Evolutionary conservation across 2,329 filamentous ascomycete species (phyloP), one percentile per base, ranked within the genome.

Genomic region (Sordariomycetes sp.): DNA sequence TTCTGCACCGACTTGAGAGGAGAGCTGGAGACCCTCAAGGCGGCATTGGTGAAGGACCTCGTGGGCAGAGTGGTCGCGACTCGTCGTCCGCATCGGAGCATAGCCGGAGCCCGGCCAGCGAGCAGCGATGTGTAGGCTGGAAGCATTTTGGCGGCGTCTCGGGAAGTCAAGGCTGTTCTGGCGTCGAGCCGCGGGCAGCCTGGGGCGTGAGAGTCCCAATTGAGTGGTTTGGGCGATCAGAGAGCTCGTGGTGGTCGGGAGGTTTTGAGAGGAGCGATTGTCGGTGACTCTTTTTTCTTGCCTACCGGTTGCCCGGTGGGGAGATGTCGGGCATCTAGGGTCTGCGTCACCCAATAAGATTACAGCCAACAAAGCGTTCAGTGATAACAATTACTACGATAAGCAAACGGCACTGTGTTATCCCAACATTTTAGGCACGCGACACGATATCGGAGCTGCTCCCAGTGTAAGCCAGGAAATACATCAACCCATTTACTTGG

Each of bases 91-190:
- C 69, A 64, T 54, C 71, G 70, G 57, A 77, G 64, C 51, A 75
- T 54, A 48, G 68, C 63, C 57, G 72, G 71, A 50, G 71, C 69
- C 52, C 72, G 68, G 51, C 70, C 69, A 48, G 71, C 70, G 57
- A 75, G 54, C 45, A 51, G 46, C 38, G 55, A 52, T 9, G 33
- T 34, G 31, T 34, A 23, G 18, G 28, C 17, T 17, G 30, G 26
- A 23, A 41, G 46, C 42, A 45, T 45, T n/a, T n/a, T n/a, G 43
- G 44, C 46, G 46, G n/a, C n/a, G n/a, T n/a, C n/a, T n/a, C n/a
- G n/a, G n/a, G 46, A 42, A 46, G 42, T 41, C 12, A n/a, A 14
- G 25, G n/a, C 25, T 28, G 25, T 28, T 11, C 25, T 28, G 25
- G 25, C 25, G 42, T 34, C 46, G 54, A 53, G 49, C 50, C 51